These are phyloP conservation scores for Collybia mongolica DNA, from an alignment of 768 basidiomycete species.

Conservation along the genomic window DNA sequence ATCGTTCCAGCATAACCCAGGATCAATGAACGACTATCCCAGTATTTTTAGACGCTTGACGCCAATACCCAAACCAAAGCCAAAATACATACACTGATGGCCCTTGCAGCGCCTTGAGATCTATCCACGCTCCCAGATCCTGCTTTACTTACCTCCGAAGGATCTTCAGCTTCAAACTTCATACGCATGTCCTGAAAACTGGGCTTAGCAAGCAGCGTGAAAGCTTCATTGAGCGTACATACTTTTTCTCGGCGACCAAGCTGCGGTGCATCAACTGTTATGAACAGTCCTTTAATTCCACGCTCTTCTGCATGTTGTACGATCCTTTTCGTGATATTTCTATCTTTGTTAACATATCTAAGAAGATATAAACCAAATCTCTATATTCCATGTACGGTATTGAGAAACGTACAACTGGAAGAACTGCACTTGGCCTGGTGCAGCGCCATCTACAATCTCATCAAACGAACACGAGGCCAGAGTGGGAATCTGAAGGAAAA, in stretches of 20 bases:
- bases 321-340: constrained; percentile 78
- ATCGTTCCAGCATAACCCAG: constrained; percentile 83
- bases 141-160: constrained; percentile 50
- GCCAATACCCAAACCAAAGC: not conserved
- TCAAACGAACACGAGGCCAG: constrained; percentile 95
- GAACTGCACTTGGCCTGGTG: constrained; percentile 79
- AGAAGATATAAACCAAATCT: not conserved
- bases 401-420: constrained; percentile 65
- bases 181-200: constrained; percentile 82
- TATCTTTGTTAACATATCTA: constrained; percentile 91
- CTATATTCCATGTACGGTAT: not conserved
- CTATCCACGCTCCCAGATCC: constrained; percentile 66
- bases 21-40: constrained; percentile 88
- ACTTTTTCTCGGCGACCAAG: constrained; percentile 90
- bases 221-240: not conserved
- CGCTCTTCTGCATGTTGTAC: constrained; percentile 89
- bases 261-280: constrained; percentile 97
- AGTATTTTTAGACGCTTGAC: not conserved
- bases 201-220: not conserved
- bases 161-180: constrained; percentile 87
- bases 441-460: constrained; percentile 86
- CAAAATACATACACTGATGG: constrained; percentile 69
- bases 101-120: constrained; percentile 89
- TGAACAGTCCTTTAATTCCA: constrained; percentile 92
- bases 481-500: constrained; percentile 75